Base-by-base conservation (phyloP, 352 stramenopile genomes). In the Halophytophthora polymorphica region DNA sequence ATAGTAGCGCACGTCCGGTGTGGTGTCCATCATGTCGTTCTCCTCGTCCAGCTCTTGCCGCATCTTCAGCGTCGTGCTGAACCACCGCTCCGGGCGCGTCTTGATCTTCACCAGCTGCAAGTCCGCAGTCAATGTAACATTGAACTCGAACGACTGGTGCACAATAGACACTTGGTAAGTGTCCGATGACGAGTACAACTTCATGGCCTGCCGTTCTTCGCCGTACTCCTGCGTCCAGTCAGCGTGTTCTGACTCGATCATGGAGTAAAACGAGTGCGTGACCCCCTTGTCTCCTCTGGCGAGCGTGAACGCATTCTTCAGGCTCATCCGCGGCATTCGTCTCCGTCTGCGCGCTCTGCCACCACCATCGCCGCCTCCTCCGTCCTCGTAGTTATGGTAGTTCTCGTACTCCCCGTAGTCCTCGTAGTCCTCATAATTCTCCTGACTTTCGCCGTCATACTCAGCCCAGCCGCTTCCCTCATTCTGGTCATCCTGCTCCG, bases 11-110 rank as follows among this genome's bases (percentile, higher is more conserved):
- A 88, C 58, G 39, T 90, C 82, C 0, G 77, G 79, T 6, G 79
- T 93, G 1, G 58, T 55, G 51, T 93, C 82, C 79, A 90, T 88
- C 38, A 33, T 60, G 11, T 70, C 67, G 10, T 29, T 55, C 13
- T 86, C 72, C 21, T 87, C 71, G 19, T 88, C 59, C 33, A 90
- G 64, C 46, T 93, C 82, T 51, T 93, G 79, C 8, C 71, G 76
- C 79, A 90, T 90, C 57, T 93, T 93, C 35, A 93, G 53, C 39
- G 82, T 93, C 15, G 79, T 58, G 41, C 71, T 88, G 48, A 93
- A 86, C 82, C 79, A 93, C 3, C 82, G 75, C 18, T 64, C 74
- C 29, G 82, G 66, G 1, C 79, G 77, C 1, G 79, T 88, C 34
- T 69, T 74, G 33, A 87, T 49, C 36, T 82, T 85, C 12, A 73